Evolutionary conservation across 2,329 filamentous ascomycete species (phyloP).

Genomic region (Amauroascus niger): DNA sequence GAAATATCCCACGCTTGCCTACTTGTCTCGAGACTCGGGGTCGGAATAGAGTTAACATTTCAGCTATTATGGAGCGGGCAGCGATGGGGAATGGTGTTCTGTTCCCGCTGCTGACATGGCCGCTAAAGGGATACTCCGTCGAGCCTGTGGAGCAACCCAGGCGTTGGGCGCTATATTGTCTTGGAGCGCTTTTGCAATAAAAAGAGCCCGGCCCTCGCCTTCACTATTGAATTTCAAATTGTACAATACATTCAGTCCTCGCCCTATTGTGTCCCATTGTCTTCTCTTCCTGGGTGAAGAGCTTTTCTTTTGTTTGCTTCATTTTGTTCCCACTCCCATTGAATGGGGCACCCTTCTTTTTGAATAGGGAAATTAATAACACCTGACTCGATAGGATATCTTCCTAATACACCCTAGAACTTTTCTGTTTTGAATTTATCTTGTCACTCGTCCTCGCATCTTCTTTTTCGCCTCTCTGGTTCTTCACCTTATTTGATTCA

Average conservation of each 20-base stretch:
- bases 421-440: background rate
- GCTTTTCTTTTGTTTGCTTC: conserved; percentile 1
- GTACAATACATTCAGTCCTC: background rate
- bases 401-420: background rate
- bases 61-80: background rate
- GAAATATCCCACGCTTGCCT: background rate
- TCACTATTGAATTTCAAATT: conserved; percentile 1
- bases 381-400: background rate
- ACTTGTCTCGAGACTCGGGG: background rate
- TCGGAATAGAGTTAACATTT: background rate
- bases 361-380: conserved; percentile 6
- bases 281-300: conserved; percentile 1
- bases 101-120: background rate
- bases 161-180: background rate
- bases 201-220: conserved; percentile 2
- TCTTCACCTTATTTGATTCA: background rate
- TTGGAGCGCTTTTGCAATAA: background rate
- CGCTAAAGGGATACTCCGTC: background rate
- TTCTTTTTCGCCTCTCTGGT: background rate
- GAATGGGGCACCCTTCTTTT: background rate
- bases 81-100: background rate
- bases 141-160: background rate
- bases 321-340: background rate
- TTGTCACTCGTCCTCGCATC: background rate
- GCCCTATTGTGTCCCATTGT: conserved; percentile 4